Evolutionary conservation across 164 flowering plant species (phyloP), one percentile per base, ranked within the genome.

Genomic region (Tetracentron sinense): DNA sequence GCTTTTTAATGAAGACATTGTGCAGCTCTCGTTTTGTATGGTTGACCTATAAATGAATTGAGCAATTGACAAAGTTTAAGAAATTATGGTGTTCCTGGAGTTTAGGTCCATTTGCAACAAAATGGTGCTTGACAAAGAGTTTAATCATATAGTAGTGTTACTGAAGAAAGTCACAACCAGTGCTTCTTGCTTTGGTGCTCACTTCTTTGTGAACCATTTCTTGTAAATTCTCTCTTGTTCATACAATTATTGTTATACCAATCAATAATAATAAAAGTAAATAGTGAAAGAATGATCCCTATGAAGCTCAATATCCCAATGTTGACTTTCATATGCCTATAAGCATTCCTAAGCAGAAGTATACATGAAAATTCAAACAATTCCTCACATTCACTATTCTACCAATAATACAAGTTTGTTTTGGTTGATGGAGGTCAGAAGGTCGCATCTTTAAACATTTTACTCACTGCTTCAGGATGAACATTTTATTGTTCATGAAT

Each of bases 1-100:
- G 91, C 73, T 89, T 85, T 63, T 74, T 81, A 49, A 95, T 95
- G 83, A 92, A 92, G 56, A 92, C 92, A 75, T 92, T 90, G 76
- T 85, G 97, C 72, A 95, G 77, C 76, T 90, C 97, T 35, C 96
- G 69, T 72, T 92, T 95, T 31, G 96, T 81, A 69, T 92, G 92
- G 66, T 92, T 88, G 23, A 95, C 99, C 99, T 95, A 80, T 48
- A 59, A 31, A 64, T 23, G 35, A 50, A 55, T 47, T 12, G 16
- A 54, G 56, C 23, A 44, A 38, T 48, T n/a, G n/a, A n/a, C n/a
- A n/a, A 16, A 48, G 26, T 1, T 15, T 53, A 23, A n/a, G n/a
- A n/a, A n/a, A n/a, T n/a, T n/a, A n/a, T n/a, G n/a, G n/a, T n/a
- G n/a, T n/a, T n/a, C n/a, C n/a, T n/a, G n/a, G 25, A 15, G 17